phyloP scores from a whole-genome alignment of 805 yeast genomes.

The Candida maesae region DNA sequence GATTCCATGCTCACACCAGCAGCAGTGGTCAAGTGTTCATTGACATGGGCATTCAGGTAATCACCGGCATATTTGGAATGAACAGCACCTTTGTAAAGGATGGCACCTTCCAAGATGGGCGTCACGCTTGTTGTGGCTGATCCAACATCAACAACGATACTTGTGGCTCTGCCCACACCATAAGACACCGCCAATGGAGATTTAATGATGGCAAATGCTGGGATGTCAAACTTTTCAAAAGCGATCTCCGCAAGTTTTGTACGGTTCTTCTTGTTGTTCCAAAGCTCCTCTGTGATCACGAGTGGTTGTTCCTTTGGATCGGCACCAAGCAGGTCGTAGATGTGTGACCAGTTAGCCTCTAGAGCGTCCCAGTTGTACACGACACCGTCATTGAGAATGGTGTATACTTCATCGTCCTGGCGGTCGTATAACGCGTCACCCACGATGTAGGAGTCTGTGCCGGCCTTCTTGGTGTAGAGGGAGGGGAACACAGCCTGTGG shows the following conservation, averaged over 20 bases:
- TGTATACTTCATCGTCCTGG: slow-evolving; percentile 37
- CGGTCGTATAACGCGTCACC: slow-evolving; percentile 45
- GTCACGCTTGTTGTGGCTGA: slow-evolving; percentile 65
- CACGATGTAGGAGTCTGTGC: slow-evolving; percentile 31
- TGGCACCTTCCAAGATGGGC: slow-evolving; percentile 72
- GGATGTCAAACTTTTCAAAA: slow-evolving; percentile 70
- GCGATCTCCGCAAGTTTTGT: slow-evolving; percentile 63
- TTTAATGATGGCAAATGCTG: slow-evolving; percentile 70
- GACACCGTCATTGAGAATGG: slow-evolving; percentile 58
- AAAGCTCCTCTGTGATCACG: slow-evolving; percentile 56
- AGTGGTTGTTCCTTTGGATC: slow-evolving; percentile 63
- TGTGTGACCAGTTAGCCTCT: slow-evolving; percentile 62
- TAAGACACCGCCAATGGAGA: slow-evolving; percentile 75
- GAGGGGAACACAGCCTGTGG: slow-evolving; percentile 60
- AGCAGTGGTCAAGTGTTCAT: slow-evolving; percentile 41
- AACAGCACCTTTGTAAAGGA: slow-evolving; percentile 59
- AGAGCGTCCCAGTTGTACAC: slow-evolving; percentile 73
- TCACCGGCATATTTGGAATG: slow-evolving; percentile 83
- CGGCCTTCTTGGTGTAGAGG: slow-evolving; percentile 40
- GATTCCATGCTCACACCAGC: slow-evolving; percentile 14
- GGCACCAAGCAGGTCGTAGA: slow-evolving; percentile 50
- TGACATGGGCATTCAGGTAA: slow-evolving; percentile 63
- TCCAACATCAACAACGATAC: slow-evolving; percentile 80
- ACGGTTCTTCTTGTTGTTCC: slow-evolving; percentile 62
- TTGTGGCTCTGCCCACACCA: slow-evolving; percentile 73